Evolutionary conservation across 495 filamentous ascomycete species (phyloP), one percentile per base, ranked within the genome.

Genomic region (Tuber aestivum): DNA sequence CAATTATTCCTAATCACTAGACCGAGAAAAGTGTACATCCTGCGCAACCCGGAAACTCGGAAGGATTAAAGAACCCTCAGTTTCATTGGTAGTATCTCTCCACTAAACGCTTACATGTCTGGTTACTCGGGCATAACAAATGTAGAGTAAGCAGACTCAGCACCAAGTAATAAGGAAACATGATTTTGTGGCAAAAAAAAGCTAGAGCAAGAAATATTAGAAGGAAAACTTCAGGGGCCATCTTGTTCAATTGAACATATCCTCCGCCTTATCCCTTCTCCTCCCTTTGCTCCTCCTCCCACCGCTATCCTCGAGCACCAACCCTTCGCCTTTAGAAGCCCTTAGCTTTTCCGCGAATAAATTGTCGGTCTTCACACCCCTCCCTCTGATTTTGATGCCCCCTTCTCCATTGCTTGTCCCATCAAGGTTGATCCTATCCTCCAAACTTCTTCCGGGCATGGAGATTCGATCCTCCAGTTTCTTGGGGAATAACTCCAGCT

Each of bases 311-410:
- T 76, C 79, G 5, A 77, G 45, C 21, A 81, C 70, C 61, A 83
- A 70, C 2, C 72, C 81, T 56, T 81, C 81, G 12, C 81, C 81
- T 56, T 82, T 83, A 7, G 77, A 76, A 48, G 71, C 71, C 56
- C 75, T 76, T 69, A 83, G 70, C 70, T 83, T 81, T 72, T 81
- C 61, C 72, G 81, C 81, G 75, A 83, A 83, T 16, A 83, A 23
- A 41, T 83, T 81, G 61, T 83, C 74, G 7, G 73, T 78, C 27
- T 45, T 71, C n/a, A 61, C 50, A 18, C 76, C 80, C 21, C 76
- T 70, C 2, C 80, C 76, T 56, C 79, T 79, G 38, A 82, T 79
- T 50, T 74, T 82, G 14, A 74, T 73, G 0, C 80, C 76, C 32
- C 32, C 35, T 45, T 72, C 70, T 18, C 68, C 76, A 3, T 70